These are phyloP conservation scores for Emericellopsis atlantica DNA, from an alignment of 2,329 filamentous ascomycete genomes.

Conservation along the genomic window DNA sequence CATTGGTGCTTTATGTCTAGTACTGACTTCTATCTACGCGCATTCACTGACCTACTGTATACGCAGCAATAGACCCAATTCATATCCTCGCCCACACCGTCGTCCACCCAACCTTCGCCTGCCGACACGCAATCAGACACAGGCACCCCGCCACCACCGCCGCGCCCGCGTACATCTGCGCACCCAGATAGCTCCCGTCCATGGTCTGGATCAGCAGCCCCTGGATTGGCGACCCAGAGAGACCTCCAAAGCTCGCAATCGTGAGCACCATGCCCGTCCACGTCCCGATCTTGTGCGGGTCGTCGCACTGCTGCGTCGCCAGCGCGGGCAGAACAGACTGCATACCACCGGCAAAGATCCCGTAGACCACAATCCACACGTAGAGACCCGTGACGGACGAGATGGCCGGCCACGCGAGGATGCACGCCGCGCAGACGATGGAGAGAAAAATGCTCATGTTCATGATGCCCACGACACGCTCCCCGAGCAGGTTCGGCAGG, in stretches of 20 bases:
- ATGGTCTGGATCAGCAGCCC: conserved; percentile 4
- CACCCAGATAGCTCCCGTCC: conserved; percentile 6
- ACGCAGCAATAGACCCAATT: background rate
- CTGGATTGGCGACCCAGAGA: conserved; percentile 1
- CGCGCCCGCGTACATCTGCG: conserved; percentile 35
- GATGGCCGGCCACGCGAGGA: conserved; percentile 49
- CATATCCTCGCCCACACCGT: background rate
- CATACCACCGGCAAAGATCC: conserved; percentile 46
- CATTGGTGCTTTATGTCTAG: too few relatives aligned
- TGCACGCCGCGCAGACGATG: conserved; percentile 24
- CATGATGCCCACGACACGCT: conserved; percentile 38
- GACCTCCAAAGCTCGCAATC: conserved; percentile 14
- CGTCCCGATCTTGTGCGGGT: conserved; percentile 10
- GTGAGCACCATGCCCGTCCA: conserved; percentile 42
- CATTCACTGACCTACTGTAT: too few relatives aligned
- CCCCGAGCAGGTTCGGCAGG: conserved; percentile 44
- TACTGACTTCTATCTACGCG: too few relatives aligned
- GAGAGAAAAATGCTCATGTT: conserved; percentile 44
- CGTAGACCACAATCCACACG: conserved; percentile 49
- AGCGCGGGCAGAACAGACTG: conserved; percentile 51
- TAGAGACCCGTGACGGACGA: conserved; percentile 36
- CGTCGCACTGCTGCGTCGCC: conserved; percentile 1
- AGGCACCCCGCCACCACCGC: conserved; percentile 35
- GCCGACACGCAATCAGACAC: background rate
- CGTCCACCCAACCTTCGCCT: conserved; percentile 4